Percentiles rank a stretch among this genome's conserved stretches.
Conservation (phyloP, 2,329 filamentous ascomycete genomes). For the Phaeophleospora eucalypticola region DNA sequence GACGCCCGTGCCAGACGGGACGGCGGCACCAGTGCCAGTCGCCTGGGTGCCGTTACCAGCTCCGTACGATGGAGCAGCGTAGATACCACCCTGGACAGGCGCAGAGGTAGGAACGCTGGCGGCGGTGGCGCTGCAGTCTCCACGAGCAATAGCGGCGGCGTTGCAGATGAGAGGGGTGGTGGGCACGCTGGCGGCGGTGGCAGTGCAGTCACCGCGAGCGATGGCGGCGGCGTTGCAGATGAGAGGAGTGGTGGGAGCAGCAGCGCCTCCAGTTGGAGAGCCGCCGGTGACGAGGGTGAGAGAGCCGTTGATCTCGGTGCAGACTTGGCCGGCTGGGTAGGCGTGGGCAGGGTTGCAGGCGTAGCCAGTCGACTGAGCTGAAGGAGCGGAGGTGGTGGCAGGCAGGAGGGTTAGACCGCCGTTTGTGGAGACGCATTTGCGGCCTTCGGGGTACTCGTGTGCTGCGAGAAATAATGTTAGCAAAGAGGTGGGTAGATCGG, state of each 20-base stretch:
- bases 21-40: not conserved
- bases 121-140: not conserved
- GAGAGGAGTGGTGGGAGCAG: not conserved
- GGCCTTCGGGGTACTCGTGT: slow-evolving; percentile 5
- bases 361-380: not conserved
- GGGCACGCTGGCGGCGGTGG: too few species aligned
- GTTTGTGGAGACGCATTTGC: slow-evolving; percentile 1
- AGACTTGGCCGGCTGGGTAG: slow-evolving; percentile 4
- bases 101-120: not conserved
- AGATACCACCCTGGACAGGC: not conserved
- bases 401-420: slow-evolving; percentile 1
- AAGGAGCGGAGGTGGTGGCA: not conserved
- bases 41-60: not conserved
- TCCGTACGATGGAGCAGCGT: not conserved
- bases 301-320: slow-evolving; percentile 2
- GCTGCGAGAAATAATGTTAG: not conserved
- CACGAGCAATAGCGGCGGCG: not conserved
- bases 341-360: slow-evolving; percentile 6
- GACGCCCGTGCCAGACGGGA: slow-evolving; percentile 1
- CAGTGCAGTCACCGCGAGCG: slow-evolving; percentile 20
- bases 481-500: not conserved
- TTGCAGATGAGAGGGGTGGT: slow-evolving; percentile 1
- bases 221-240: slow-evolving; percentile 25
- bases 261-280: not conserved
- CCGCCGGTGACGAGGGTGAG: slow-evolving; percentile 1